A percentile compares a stretch with the other conserved stretches of the same genome.
These are phyloP conservation scores for Trametes punicea DNA, from an alignment of 768 basidiomycete genomes.

Conservation along the genomic window DNA sequence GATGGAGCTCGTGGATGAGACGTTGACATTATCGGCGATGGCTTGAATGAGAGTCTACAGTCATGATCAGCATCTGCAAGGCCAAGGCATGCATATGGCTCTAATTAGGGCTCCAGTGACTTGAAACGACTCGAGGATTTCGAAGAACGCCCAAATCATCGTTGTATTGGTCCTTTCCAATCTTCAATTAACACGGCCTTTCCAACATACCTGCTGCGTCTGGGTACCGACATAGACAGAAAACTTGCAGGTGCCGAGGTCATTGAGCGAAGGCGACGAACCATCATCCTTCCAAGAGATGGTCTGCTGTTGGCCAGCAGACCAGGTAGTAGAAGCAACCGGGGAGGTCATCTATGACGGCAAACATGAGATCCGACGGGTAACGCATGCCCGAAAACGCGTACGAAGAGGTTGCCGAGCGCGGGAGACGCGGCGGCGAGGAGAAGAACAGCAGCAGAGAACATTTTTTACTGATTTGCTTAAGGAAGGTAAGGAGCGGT, in stretches of 20 bases:
- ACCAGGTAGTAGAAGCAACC: constrained; percentile 40
- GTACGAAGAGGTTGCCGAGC: constrained; percentile 55
- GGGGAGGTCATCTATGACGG: constrained; percentile 59
- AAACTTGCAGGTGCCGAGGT: constrained; percentile 50
- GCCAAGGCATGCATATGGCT: too few species aligned
- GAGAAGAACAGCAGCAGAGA: constrained; percentile 45
- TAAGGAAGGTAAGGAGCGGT: constrained; percentile 31
- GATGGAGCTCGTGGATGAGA: constrained; percentile 44
- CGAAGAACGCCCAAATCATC: neutral
- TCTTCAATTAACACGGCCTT: neutral
- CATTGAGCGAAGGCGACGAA: constrained; percentile 41
- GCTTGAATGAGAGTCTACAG: constrained; percentile 53
- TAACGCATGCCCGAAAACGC: neutral
- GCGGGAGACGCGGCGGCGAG: constrained; percentile 47
- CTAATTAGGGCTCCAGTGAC: too few species aligned
- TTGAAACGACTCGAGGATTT: neutral
- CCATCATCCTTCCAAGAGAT: constrained; percentile 62
- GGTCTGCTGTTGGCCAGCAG: constrained; percentile 47
- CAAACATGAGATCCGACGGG: neutral
- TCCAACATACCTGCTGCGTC: constrained; percentile 49
- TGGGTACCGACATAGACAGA: constrained; percentile 65
- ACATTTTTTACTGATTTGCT: constrained; percentile 41
- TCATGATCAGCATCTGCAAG: constrained; percentile 16
- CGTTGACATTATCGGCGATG: constrained; percentile 47
- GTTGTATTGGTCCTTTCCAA: neutral